A percentile compares a stretch with the other conserved stretches of the same genome.
These are phyloP conservation scores for Nemania serpens DNA, from an alignment of 2,329 filamentous ascomycete species.

Conservation along the genomic window DNA sequence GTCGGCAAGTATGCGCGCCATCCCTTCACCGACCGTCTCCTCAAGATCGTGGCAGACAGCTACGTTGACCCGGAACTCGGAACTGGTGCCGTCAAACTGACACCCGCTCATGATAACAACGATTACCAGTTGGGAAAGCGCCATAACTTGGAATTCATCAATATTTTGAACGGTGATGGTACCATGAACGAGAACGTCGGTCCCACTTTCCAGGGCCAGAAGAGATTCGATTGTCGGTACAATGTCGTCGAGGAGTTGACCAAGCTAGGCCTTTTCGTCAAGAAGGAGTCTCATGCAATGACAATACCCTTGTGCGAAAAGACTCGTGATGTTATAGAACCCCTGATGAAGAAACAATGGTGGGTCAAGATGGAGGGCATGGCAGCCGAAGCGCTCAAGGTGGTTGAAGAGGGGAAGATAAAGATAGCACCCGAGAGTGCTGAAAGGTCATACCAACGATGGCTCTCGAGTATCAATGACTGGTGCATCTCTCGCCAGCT, in stretches of 20 bases:
- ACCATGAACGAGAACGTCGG: conserved; percentile 31
- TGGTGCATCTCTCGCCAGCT: conserved; percentile 93
- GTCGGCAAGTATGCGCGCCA: conserved; percentile 84
- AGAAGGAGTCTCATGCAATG: conserved; percentile 31
- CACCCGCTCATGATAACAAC: conserved; percentile 91
- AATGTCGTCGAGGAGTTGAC: conserved; percentile 26
- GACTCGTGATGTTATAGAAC: conserved; percentile 92
- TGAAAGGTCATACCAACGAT: conserved; percentile 82
- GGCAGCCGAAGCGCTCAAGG: conserved; percentile 77
- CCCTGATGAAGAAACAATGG: conserved; percentile 94
- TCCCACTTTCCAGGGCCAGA: conserved; percentile 27
- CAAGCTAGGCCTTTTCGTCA: conserved; percentile 27
- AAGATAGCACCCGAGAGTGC: conserved; percentile 46
- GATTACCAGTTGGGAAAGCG: conserved; percentile 78
- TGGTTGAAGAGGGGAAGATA: conserved; percentile 78
- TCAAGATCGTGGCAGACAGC: conserved; percentile 84
- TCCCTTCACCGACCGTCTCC: conserved; percentile 77
- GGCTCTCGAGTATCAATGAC: conserved; percentile 85
- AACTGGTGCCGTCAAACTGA: conserved; percentile 94
- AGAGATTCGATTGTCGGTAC: conserved; percentile 30
- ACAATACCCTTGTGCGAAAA: conserved; percentile 56
- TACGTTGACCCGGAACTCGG: conserved; percentile 93
- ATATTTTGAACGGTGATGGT: conserved; percentile 45
- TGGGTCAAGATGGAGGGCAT: conserved; percentile 79
- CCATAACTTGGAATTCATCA: conserved; percentile 66